Base-by-base conservation (phyloP, 352 stramenopile genomes). In the Phytophthora cryptogea region DNA sequence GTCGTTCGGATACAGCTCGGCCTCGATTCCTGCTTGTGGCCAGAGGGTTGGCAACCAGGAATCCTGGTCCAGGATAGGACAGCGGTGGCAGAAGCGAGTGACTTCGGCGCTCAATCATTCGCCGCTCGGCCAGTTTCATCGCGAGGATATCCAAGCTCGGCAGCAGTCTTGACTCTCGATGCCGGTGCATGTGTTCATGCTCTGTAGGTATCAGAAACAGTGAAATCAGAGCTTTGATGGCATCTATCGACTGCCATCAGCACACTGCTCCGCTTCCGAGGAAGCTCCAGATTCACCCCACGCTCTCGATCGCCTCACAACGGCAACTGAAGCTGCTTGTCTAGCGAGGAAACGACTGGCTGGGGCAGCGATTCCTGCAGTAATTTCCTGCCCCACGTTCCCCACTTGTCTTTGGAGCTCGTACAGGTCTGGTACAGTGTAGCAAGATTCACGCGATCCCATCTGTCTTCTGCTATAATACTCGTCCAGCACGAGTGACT, bases 341-440 rank as follows among this genome's bases (percentile, higher is more conserved):
- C 16, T 14, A 8, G 9, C n/a, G 37, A 44, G 37, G 37, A 20
- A 64, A 65, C 57, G 48, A 59, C 50, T 65, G 57, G 48, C 42
- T 31, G 40, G 20, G 28, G 28, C 42, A 20, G 26, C 42, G 20
- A 23, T 23, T 23, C 20, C 20, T 23, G 20, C 20, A 23, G 20
- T 23, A 23, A 23, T 23, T 35, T 49, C 9, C 23, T 49, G 54
- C 44, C 46, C 40, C 56, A 58, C 55, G 54, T 44, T 54, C 33
- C 26, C 54, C 47, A 51, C 55, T 63, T 63, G 59, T 67, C 54
- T 62, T 59, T 67, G 59, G 50, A 10, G 33, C 31, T 47, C 16
- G 47, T 51, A 30, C 46, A 58, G 56, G 51, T 41, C 51, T 40
- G 16, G 10, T n/a, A n/a, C n/a, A n/a, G n/a, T n/a, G n/a, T 43